phyloP scores from a whole-genome alignment of 495 filamentous ascomycete species.

The Aeminium ludgeri region DNA sequence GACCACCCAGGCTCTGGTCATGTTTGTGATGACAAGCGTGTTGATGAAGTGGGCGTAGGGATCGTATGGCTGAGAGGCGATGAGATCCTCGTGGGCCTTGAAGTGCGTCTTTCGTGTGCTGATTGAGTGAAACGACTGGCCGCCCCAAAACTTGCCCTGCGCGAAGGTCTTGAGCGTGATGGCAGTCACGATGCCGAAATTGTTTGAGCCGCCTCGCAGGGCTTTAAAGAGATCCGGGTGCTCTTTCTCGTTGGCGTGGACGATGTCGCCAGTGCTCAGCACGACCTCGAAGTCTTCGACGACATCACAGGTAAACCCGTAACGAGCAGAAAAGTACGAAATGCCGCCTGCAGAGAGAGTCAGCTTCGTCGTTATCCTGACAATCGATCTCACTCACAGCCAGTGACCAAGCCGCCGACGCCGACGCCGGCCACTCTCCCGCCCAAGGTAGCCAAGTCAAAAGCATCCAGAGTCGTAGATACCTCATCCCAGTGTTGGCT shows the following conservation, averaged over 20 bases:
- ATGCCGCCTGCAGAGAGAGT: slow-evolving; percentile 7
- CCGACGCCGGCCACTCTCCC: slow-evolving; percentile 31
- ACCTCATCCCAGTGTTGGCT: slow-evolving; percentile 23
- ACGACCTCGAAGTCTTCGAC: slow-evolving; percentile 25
- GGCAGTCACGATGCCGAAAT: slow-evolving; percentile 28
- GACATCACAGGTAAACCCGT: slow-evolving; percentile 25
- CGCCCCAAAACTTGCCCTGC: slow-evolving; percentile 6
- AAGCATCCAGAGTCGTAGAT: slow-evolving; percentile 30
- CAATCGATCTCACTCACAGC: slow-evolving; percentile 18
- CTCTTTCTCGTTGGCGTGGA: slow-evolving; percentile 20
- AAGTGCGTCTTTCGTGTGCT: slow-evolving; percentile 3
- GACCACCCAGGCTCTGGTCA: not conserved
- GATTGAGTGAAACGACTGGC: slow-evolving; percentile 2
- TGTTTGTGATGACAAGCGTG: slow-evolving; percentile 3
- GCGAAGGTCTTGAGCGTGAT: slow-evolving; percentile 14
- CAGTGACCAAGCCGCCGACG: slow-evolving; percentile 26
- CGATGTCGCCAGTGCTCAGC: slow-evolving; percentile 22
- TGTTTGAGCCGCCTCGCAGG: slow-evolving; percentile 26
- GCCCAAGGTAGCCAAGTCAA: slow-evolving; percentile 32
- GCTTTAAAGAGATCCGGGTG: slow-evolving; percentile 23
- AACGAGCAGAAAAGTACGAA: slow-evolving; percentile 10
- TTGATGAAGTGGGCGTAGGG: slow-evolving; percentile 5
- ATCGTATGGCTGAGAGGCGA: slow-evolving; percentile 2
- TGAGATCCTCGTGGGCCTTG: not conserved
- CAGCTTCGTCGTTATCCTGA: not conserved